A percentile compares a stretch with the other conserved stretches of the same genome.
phyloP scores from a whole-genome alignment of 495 filamentous ascomycete genomes.

The Aspergillus mulundensis region DNA sequence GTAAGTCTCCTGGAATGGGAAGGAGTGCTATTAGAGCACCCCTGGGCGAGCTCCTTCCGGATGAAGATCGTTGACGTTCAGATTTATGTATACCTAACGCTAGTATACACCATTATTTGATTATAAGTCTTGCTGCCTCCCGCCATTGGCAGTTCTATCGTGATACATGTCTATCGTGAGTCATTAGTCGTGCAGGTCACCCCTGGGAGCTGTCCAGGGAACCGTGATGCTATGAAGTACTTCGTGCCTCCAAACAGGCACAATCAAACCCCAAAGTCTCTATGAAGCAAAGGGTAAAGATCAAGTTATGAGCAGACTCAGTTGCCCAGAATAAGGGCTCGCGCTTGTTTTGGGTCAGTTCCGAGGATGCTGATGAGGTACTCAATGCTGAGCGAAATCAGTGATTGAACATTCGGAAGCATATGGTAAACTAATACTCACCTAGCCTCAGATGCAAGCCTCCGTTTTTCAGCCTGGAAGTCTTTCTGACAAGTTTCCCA shows the following conservation, averaged over 20 bases:
- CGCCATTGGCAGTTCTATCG: slow-evolving; percentile 17
- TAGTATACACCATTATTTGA: slow-evolving; percentile 7
- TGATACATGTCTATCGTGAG: slow-evolving; percentile 47
- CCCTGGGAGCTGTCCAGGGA: background rate
- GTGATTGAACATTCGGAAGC: background rate
- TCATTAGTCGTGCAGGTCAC: slow-evolving; percentile 42
- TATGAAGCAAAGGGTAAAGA: background rate
- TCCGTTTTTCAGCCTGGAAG: slow-evolving; percentile 65
- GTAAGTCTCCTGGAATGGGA: no score
- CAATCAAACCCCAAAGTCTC: slow-evolving; percentile 3
- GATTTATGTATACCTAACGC: background rate
- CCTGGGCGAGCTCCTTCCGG: no score
- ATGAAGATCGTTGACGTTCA: background rate
- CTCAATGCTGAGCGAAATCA: slow-evolving; percentile 35
- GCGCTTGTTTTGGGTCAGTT: slow-evolving; percentile 44
- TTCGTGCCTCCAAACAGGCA: slow-evolving; percentile 6
- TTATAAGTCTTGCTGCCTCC: slow-evolving; percentile 2
- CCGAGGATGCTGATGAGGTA: slow-evolving; percentile 52
- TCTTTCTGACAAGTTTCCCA: slow-evolving; percentile 69
- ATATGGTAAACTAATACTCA: slow-evolving; percentile 23
- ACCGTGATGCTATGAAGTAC: background rate
- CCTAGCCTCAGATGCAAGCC: slow-evolving; percentile 61
- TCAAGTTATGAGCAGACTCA: slow-evolving; percentile 1
- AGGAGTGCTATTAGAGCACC: no score
- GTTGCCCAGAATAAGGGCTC: slow-evolving; percentile 33